These are phyloP conservation scores for Clathrus columnatus DNA, from an alignment of 768 basidiomycete genomes.

Conservation along the genomic window DNA sequence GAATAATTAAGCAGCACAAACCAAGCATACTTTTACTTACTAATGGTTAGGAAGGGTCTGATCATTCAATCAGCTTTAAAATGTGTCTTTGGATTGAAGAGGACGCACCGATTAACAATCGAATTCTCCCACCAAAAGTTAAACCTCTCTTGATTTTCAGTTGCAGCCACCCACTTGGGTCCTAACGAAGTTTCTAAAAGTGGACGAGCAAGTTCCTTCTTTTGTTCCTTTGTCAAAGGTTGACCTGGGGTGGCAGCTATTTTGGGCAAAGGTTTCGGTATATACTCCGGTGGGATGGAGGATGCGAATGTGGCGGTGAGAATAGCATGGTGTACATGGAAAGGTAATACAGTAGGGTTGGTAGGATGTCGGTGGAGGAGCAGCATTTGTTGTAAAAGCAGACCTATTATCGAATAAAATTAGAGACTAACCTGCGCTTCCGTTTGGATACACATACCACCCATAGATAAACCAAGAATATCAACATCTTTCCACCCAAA, in stretches of 20 bases:
- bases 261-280: constrained; percentile 5
- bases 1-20: too few species aligned
- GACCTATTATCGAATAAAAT: constrained; percentile 21
- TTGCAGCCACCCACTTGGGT: constrained; percentile 27
- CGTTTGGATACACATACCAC: constrained; percentile 29
- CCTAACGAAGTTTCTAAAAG: constrained; percentile 26
- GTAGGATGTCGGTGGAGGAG: constrained; percentile 32
- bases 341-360: constrained; percentile 29
- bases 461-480: constrained; percentile 45
- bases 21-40: too few species aligned
- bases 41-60: neutral
- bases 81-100: neutral
- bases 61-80: neutral
- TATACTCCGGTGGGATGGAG: constrained; percentile 24
- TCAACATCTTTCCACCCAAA: constrained; percentile 35
- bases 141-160: constrained; percentile 21
- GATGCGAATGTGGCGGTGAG: constrained; percentile 27
- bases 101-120: constrained; percentile 19
- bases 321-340: constrained; percentile 33
- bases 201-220: constrained; percentile 23
- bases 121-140: constrained; percentile 20
- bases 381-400: constrained; percentile 35
- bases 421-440: neutral
- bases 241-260: neutral
- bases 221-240: constrained; percentile 23